Evolutionary conservation across 345 rosid genomes (phyloP).

Genomic region (Gossypium thurberi): DNA sequence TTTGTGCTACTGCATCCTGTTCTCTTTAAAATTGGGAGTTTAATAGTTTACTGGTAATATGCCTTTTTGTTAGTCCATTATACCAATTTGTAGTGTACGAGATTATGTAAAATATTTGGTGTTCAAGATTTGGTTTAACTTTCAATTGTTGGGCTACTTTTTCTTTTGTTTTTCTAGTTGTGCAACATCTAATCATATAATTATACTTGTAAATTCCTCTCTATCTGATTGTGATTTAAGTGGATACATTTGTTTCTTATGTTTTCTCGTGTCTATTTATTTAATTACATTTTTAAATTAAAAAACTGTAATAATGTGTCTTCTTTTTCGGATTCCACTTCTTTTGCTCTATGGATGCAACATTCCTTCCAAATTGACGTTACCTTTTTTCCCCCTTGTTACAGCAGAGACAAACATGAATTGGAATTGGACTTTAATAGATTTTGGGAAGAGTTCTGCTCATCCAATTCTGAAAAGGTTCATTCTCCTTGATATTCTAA

Average conservation of each 20-base stretch:
- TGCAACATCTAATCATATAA: neutral
- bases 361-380: neutral
- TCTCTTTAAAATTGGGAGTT: neutral
- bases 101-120: neutral
- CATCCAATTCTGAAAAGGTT: conserved; percentile 96
- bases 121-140: neutral
- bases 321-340: neutral
- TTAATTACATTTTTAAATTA: neutral
- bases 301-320: neutral
- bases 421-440: conserved; percentile 97
- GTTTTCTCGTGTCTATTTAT: neutral
- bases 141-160: neutral
- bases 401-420: conserved; percentile 72
- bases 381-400: neutral
- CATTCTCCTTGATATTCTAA: neutral
- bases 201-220: neutral
- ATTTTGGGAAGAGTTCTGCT: conserved; percentile 97
- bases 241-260: neutral
- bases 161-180: neutral
- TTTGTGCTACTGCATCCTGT: neutral
- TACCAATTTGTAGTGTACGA: neutral
- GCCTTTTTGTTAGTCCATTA: neutral
- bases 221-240: neutral
- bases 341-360: neutral
- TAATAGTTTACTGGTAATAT: neutral